Percentiles rank a stretch among this genome's conserved stretches.
These are phyloP conservation scores for Auriculariales sp. DNA, from an alignment of 768 basidiomycete genomes.

Conservation along the genomic window DNA sequence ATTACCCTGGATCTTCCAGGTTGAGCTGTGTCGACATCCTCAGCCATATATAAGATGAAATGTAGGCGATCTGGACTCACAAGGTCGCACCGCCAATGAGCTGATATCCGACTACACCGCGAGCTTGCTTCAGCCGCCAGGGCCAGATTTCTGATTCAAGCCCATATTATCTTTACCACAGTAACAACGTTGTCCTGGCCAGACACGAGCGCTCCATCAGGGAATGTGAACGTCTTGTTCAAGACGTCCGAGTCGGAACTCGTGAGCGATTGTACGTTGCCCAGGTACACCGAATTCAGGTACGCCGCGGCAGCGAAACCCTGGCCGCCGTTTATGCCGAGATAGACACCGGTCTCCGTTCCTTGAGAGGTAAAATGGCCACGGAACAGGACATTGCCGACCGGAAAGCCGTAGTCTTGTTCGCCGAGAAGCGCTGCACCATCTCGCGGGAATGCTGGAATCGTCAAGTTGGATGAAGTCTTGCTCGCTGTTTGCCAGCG, in stretches of 20 bases:
- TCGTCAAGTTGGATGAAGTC: slow-evolving; percentile 48
- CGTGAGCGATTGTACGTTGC: background rate
- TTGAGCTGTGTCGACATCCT: slow-evolving; percentile 8
- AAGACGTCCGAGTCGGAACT: slow-evolving; percentile 32
- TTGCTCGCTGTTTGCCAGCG: slow-evolving; percentile 57
- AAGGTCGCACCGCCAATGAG: background rate
- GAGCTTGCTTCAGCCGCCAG: background rate
- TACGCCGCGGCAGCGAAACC: slow-evolving; percentile 76
- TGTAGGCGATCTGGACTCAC: background rate
- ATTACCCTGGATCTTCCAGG: slow-evolving; percentile 67
- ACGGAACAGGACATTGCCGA: slow-evolving; percentile 61
- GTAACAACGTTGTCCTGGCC: slow-evolving; percentile 71
- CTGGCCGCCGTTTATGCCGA: slow-evolving; percentile 71
- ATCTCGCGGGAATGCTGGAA: background rate
- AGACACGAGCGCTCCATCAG: slow-evolving; percentile 31
- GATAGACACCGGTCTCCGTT: slow-evolving; percentile 25
- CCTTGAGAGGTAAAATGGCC: slow-evolving; percentile 44
- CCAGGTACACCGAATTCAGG: slow-evolving; percentile 57
- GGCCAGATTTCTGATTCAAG: background rate
- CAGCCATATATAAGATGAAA: too few species aligned
- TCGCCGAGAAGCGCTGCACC: background rate
- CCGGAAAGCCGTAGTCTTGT: background rate
- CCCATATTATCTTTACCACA: slow-evolving; percentile 18
- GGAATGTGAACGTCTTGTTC: slow-evolving; percentile 52
- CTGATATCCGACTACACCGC: background rate